Conservation (phyloP, 2,329 filamentous ascomycete species). For the Amesomyces nigricolor region DNA sequence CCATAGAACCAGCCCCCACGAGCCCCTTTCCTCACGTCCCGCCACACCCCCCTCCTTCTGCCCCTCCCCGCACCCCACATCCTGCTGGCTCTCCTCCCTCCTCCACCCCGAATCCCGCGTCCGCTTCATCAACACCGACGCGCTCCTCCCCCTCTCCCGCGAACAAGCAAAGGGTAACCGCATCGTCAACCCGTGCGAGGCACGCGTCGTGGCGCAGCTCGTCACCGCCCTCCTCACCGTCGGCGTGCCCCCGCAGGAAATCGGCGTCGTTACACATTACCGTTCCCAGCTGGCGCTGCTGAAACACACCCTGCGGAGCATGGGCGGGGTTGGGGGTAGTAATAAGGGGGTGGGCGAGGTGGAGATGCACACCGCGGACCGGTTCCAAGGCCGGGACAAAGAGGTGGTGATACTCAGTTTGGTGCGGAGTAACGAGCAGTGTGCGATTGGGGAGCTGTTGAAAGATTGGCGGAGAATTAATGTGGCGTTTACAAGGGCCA, state of each 20-base stretch:
- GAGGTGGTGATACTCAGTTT: constrained; percentile 83
- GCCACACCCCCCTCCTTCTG: constrained; percentile 47
- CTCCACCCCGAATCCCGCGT: constrained; percentile 68
- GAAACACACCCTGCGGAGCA: constrained; percentile 57
- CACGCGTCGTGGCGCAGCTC: constrained; percentile 68
- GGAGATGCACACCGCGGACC: constrained; percentile 95
- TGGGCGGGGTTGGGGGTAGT: constrained; percentile 22
- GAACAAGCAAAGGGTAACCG: constrained; percentile 77
- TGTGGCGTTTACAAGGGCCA: constrained; percentile 88
- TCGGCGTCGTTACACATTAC: constrained; percentile 96
- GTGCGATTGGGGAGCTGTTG: constrained; percentile 82
- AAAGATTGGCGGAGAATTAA: constrained; percentile 92
- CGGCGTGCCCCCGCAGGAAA: constrained; percentile 68
- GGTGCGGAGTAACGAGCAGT: constrained; percentile 77
- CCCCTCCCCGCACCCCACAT: constrained; percentile 38
- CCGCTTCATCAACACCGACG: constrained; percentile 85
- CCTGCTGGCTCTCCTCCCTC: constrained; percentile 73
- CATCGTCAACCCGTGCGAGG: constrained; percentile 84
- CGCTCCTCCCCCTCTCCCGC: constrained; percentile 58
- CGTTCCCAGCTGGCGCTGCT: constrained; percentile 83
- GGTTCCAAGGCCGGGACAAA: constrained; percentile 95
- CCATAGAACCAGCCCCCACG: constrained; percentile 22
- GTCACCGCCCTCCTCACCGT: constrained; percentile 71
- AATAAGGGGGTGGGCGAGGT: constrained; percentile 37
- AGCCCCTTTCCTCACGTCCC: background rate